Evolutionary conservation across 176 grass and related monocot species (phyloP).

Genomic region (Pontederia crassipes): DNA sequence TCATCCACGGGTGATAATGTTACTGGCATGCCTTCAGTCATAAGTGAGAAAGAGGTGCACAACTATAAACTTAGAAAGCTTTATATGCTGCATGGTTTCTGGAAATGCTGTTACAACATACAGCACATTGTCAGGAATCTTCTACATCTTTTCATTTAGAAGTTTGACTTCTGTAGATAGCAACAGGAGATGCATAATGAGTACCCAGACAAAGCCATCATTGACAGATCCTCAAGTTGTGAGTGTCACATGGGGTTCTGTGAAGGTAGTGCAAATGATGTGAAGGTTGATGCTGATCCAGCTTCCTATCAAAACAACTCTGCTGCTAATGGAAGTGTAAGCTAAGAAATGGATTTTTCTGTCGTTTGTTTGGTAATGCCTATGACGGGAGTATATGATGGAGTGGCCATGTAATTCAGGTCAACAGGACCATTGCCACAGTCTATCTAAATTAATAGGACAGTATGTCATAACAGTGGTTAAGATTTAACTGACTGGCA

Average conservation of each 20-base stretch:
- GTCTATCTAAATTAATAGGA: too few relatives aligned
- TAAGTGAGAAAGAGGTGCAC: slow-evolving; percentile 40
- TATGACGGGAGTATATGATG: too few relatives aligned
- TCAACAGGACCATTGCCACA: too few relatives aligned
- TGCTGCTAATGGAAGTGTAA: slow-evolving; percentile 47
- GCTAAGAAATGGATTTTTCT: neutral
- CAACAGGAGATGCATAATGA: slow-evolving; percentile 40
- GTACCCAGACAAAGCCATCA: slow-evolving; percentile 17
- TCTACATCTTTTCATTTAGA: slow-evolving; percentile 26
- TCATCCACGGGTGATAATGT: slow-evolving; percentile 6
- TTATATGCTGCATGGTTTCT: slow-evolving; percentile 9
- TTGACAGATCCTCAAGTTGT: slow-evolving; percentile 13
- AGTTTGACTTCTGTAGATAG: slow-evolving; percentile 42
- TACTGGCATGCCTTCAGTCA: slow-evolving; percentile 13
- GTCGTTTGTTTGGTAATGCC: slow-evolving; percentile 3
- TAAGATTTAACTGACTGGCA: too few relatives aligned
- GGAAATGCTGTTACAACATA: slow-evolving; percentile 1
- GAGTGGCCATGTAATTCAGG: too few relatives aligned
- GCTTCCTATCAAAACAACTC: slow-evolving; percentile 30
- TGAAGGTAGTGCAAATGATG: slow-evolving; percentile 25
- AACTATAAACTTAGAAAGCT: slow-evolving; percentile 8
- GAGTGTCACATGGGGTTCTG: slow-evolving; percentile 27
- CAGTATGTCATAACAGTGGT: too few relatives aligned
- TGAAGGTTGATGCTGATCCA: slow-evolving; percentile 23
- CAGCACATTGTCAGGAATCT: slow-evolving; percentile 18